Percentiles rank a stretch among this genome's conserved stretches.
Conservation (phyloP, 1,284 basidiomycete genomes). For the Afroboletus lepidellus region DNA sequence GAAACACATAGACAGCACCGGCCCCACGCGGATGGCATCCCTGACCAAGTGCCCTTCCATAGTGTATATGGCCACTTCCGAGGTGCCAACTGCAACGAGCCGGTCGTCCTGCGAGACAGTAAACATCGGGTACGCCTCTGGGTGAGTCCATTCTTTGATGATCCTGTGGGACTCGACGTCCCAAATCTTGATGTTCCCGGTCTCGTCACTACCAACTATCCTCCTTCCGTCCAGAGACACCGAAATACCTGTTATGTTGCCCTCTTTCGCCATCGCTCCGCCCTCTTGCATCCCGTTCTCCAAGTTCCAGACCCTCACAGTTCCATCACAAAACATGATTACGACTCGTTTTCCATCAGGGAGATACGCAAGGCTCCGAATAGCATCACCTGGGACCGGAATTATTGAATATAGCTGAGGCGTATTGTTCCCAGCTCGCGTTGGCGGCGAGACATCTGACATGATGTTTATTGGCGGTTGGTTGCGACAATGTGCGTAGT, state of each 20-base stretch:
- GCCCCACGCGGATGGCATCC: no score
- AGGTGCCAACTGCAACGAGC: background rate
- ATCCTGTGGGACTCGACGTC: background rate
- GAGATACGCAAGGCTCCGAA: background rate
- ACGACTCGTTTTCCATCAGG: background rate
- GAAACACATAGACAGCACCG: background rate
- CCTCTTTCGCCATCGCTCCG: background rate
- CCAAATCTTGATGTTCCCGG: background rate
- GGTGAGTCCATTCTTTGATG: background rate
- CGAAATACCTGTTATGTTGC: background rate
- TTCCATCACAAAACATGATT: background rate
- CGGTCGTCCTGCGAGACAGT: background rate
- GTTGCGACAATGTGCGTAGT: no score
- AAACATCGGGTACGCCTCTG: background rate
- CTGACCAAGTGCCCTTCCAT: background rate
- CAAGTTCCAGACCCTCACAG: background rate
- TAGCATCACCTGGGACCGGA: background rate
- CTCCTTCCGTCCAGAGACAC: background rate
- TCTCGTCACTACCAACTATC: background rate
- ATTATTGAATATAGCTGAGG: background rate
- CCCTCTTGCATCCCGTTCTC: background rate
- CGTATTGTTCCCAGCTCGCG: background rate
- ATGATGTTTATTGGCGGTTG: no score
- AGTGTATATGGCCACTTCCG: background rate
- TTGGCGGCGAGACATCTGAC: background rate